Base-by-base conservation (phyloP, 129 eudicot species). In the Flaveria linearis region DNA sequence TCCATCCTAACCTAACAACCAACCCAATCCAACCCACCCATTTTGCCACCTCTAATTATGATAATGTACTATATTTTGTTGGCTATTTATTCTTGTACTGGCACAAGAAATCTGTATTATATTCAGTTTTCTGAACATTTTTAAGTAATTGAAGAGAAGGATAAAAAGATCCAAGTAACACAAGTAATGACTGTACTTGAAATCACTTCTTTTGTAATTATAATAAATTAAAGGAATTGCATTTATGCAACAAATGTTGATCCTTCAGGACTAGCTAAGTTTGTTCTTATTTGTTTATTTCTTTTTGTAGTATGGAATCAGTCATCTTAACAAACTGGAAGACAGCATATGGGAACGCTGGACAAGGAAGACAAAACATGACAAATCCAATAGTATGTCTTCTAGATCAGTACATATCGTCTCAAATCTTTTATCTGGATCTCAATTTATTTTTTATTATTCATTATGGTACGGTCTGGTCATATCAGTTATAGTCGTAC, bases 261-360 rank as follows among this genome's bases (percentile, higher is more conserved):
- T 65, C 66, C 53, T 36, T 65, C 13, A 66, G 25, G 56, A 78
- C 46, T 60, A 70, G 72, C 72, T 71, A 22, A 78, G 72, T 22
- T 65, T 62, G 16, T 63, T 10, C 78, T 53, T 64, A 45, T 75
- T 74, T 25, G 71, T 51, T 25, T 26, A 3, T 61, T 61, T 61
- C 6, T 58, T 11, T 26, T 18, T 42, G 74, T 80, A 95, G 99
- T 91, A 91, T 83, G 97, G 86, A 20, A 83, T 95, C 78, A 88
- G 94, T 78, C 99, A 95, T 72, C 89, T 95, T 74, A 91, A 80
- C 81, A 91, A 84, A 79, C 76, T 95, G 89, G 99, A 95, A 86
- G 99, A 91, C 76, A 95, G 96, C 89, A 95, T 95, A 82, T 91
- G 88, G 91, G 96, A 89, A 78, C 90, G 89, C 55, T 95, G 99